A percentile compares a stretch with the other conserved stretches of the same genome.
Evolutionary conservation across 371 early-diverging fungal species (phyloP).

Genomic region (Mucor velutinosus): DNA sequence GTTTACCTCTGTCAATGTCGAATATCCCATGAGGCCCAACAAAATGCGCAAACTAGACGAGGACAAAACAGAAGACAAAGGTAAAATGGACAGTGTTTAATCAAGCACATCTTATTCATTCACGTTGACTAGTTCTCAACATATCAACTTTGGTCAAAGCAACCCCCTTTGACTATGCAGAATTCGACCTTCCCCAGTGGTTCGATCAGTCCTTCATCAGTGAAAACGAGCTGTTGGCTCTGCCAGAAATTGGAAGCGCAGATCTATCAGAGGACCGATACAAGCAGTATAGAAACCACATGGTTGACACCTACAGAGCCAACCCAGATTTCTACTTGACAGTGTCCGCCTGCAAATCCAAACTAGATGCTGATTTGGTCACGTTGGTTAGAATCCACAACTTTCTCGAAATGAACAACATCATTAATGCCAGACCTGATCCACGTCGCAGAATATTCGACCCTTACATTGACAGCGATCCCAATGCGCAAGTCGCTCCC

Average conservation of each 20-base stretch:
- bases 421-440: slow-evolving; percentile 91
- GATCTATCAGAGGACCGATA: slow-evolving; percentile 73
- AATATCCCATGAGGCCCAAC: slow-evolving; percentile 20
- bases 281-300: slow-evolving; percentile 90
- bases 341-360: slow-evolving; percentile 90
- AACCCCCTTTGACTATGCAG: slow-evolving; percentile 26
- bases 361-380: slow-evolving; percentile 92
- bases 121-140: background rate
- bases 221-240: slow-evolving; percentile 81
- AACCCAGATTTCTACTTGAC: slow-evolving; percentile 93
- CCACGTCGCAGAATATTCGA: slow-evolving; percentile 48
- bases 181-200: slow-evolving; percentile 61
- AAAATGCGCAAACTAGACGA: slow-evolving; percentile 14
- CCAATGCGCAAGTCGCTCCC: slow-evolving; percentile 27
- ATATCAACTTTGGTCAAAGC: slow-evolving; percentile 16
- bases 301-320: slow-evolving; percentile 91
- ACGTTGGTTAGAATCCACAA: slow-evolving; percentile 93
- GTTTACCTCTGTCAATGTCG: slow-evolving; percentile 37
- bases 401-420: slow-evolving; percentile 95
- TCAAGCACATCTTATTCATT: background rate
- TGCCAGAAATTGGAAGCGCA: slow-evolving; percentile 93
- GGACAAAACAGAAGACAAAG: slow-evolving; percentile 10
- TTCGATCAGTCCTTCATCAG: slow-evolving; percentile 78
- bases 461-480: slow-evolving; percentile 43
- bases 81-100: background rate